Percentiles rank a stretch among this genome's conserved stretches.
These are phyloP conservation scores for Aspergillus latus DNA, from an alignment of 2,329 filamentous ascomycete genomes.

Conservation along the genomic window DNA sequence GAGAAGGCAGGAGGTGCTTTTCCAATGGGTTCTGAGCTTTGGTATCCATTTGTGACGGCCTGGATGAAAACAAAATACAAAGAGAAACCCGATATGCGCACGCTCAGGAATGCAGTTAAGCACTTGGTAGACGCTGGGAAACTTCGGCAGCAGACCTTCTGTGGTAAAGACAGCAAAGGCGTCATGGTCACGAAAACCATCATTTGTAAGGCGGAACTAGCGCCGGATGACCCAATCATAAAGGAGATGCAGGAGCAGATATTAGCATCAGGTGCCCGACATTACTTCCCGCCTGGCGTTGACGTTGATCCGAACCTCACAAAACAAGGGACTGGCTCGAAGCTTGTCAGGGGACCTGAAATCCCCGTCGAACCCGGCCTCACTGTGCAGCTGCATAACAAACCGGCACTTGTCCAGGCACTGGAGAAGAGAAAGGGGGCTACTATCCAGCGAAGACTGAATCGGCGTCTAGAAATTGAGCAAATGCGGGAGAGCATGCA, in stretches of 20 bases:
- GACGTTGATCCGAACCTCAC: constrained; percentile 39
- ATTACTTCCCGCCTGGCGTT: constrained; percentile 47
- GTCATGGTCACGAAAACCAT: constrained; percentile 52
- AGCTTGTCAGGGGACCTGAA: constrained; percentile 15
- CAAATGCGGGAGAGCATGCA: constrained; percentile 7
- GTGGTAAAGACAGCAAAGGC: constrained; percentile 50
- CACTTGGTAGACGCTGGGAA: constrained; percentile 51
- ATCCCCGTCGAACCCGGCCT: constrained; percentile 36
- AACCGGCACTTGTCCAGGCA: constrained; percentile 33
- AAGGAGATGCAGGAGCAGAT: constrained; percentile 52
- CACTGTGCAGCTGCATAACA: constrained; percentile 38
- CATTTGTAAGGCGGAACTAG: constrained; percentile 49
- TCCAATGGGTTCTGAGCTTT: constrained; percentile 56
- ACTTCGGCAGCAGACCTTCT: constrained; percentile 54
- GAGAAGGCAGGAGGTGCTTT: constrained; percentile 56
- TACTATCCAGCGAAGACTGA: constrained; percentile 28
- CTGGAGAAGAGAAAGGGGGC: constrained; percentile 30
- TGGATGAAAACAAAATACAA: constrained; percentile 52
- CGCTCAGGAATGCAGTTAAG: constrained; percentile 53
- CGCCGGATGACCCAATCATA: constrained; percentile 47
- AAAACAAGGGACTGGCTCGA: constrained; percentile 20
- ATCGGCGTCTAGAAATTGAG: constrained; percentile 23
- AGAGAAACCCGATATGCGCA: constrained; percentile 53
- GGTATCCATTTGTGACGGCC: constrained; percentile 53
- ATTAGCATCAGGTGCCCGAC: constrained; percentile 44